Conservation (phyloP, 1,139 yeast genomes). For the Suhomyces chickasaworum region DNA sequence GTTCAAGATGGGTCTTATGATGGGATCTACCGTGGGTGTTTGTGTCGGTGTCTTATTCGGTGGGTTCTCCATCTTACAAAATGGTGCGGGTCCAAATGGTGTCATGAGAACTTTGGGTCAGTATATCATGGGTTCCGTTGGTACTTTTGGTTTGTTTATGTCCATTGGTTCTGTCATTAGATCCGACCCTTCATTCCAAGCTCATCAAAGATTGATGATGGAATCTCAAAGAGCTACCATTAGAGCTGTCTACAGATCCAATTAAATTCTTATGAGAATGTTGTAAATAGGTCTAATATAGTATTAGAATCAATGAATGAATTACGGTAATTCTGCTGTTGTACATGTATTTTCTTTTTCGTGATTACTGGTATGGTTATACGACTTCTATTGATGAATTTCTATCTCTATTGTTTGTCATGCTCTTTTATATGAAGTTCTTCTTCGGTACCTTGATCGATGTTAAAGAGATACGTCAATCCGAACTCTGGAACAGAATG, state of each 20-base stretch:
- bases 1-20: slow-evolving; percentile 96
- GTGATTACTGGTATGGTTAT: background rate
- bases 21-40: slow-evolving; percentile 96
- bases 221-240: slow-evolving; percentile 39
- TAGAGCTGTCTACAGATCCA: slow-evolving; percentile 30
- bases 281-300: slow-evolving; percentile 10
- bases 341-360: background rate
- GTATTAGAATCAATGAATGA: slow-evolving; percentile 2
- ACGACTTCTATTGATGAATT: background rate
- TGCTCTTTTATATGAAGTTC: slow-evolving; percentile 9
- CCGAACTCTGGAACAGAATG: slow-evolving; percentile 46
- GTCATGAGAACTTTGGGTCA: slow-evolving; percentile 95
- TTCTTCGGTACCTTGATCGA: slow-evolving; percentile 17
- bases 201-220: slow-evolving; percentile 42
- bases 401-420: slow-evolving; percentile 1
- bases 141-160: slow-evolving; percentile 95
- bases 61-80: slow-evolving; percentile 84
- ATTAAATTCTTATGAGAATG: slow-evolving; percentile 2
- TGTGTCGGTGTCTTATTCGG: slow-evolving; percentile 95
- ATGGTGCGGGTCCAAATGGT: slow-evolving; percentile 99
- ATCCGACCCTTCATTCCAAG: slow-evolving; percentile 59
- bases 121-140: slow-evolving; percentile 95
- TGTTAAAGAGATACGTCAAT: slow-evolving; percentile 40
- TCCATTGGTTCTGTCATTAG: slow-evolving; percentile 92
- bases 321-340: background rate